A percentile compares a stretch with the other conserved stretches of the same genome.
Evolutionary conservation across 148 eudicot genomes (phyloP).

Genomic region (Pharnaceum exiguum): DNA sequence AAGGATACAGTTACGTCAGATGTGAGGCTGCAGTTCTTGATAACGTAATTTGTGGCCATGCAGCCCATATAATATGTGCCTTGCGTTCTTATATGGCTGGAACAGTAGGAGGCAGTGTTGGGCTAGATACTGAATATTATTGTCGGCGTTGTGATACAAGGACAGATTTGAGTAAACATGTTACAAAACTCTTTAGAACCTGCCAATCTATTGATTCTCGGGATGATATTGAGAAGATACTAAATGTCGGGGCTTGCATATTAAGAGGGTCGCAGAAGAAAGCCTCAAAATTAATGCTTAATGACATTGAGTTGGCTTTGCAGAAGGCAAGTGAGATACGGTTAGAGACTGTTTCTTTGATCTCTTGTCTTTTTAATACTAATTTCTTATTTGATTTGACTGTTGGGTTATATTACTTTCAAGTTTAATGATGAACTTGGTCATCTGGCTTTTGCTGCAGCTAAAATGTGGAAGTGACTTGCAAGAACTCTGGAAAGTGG

Average conservation of each 20-base stretch:
- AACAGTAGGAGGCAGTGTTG: slow-evolving; percentile 77
- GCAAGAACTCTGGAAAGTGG: slow-evolving; percentile 46
- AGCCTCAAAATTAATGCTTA: slow-evolving; percentile 43
- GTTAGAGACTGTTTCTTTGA: not conserved
- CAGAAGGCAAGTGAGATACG: slow-evolving; percentile 51
- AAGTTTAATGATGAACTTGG: slow-evolving; percentile 12
- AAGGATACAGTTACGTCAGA: slow-evolving; percentile 63
- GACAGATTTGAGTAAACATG: slow-evolving; percentile 66
- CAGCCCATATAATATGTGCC: slow-evolving; percentile 73
- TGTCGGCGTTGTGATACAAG: slow-evolving; percentile 85
- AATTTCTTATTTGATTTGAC: too few relatives aligned
- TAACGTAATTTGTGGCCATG: slow-evolving; percentile 68
- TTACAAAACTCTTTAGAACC: slow-evolving; percentile 38
- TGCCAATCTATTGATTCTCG: slow-evolving; percentile 51
- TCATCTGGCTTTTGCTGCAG: slow-evolving; percentile 31
- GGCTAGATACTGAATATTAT: slow-evolving; percentile 80
- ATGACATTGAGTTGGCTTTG: slow-evolving; percentile 42
- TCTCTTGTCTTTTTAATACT: not conserved
- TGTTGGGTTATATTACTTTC: too few relatives aligned
- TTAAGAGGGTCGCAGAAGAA: slow-evolving; percentile 60
- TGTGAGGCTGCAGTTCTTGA: slow-evolving; percentile 45
- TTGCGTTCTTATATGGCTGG: slow-evolving; percentile 88
- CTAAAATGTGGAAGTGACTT: slow-evolving; percentile 41
- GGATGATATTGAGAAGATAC: slow-evolving; percentile 46
- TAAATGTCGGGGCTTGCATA: slow-evolving; percentile 44